Evolutionary conservation across 257 asterid genomes (phyloP).

Genomic region (Galeopsis tetrahit): DNA sequence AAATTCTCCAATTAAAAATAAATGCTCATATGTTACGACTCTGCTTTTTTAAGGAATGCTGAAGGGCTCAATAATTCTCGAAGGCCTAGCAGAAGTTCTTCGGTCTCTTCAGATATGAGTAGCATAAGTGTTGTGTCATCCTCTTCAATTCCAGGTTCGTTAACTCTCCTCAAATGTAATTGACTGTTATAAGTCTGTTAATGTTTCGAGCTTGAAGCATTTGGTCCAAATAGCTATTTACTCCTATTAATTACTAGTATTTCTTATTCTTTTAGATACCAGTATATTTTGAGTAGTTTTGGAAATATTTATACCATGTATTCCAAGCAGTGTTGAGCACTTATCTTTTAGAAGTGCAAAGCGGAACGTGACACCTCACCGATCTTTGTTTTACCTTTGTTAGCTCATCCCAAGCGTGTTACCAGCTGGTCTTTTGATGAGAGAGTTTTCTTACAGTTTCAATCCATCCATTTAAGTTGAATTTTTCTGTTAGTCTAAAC

Average conservation of each 20-base stretch:
- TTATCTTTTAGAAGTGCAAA: too few species aligned
- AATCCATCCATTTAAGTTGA: too few species aligned
- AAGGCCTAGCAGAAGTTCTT: conserved; percentile 74
- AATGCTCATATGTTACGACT: conserved; percentile 26
- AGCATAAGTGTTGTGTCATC: conserved; percentile 64
- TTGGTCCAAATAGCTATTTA: neutral
- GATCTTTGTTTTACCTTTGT: conserved; percentile 35
- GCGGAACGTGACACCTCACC: conserved; percentile 25
- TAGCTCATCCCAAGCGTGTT: conserved; percentile 66
- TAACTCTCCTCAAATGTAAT: conserved; percentile 16
- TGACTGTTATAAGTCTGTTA: neutral
- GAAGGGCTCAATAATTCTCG: conserved; percentile 56
- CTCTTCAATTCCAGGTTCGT: conserved; percentile 68
- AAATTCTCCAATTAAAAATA: conserved; percentile 19
- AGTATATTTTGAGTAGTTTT: conserved; percentile 16
- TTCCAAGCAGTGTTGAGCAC: too few species aligned
- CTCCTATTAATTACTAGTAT: neutral
- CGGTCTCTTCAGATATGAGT: conserved; percentile 88
- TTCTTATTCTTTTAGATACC: neutral
- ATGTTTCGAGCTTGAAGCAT: conserved; percentile 22
- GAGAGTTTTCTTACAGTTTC: conserved; percentile 68
- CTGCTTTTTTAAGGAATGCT: conserved; percentile 47
- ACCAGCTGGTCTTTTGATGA: conserved; percentile 84
- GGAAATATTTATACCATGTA: conserved; percentile 3
- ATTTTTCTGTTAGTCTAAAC: too few species aligned